Evolutionary conservation across 371 early-diverging fungal genomes (phyloP).

Genomic region (Funneliformis caledonium): DNA sequence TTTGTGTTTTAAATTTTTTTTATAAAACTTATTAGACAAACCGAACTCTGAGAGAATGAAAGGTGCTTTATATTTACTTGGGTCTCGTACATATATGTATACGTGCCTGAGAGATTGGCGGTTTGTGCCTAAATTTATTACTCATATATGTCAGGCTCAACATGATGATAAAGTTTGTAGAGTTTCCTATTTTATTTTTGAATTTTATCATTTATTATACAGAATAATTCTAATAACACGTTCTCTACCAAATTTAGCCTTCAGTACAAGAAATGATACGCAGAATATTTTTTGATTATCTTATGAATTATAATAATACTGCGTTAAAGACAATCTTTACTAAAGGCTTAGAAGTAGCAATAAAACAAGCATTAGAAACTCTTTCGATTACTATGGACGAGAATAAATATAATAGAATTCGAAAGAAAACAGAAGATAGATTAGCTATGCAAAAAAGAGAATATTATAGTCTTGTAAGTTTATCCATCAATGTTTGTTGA

Average conservation of each 20-base stretch:
- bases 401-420: constrained; percentile 32
- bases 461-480: constrained; percentile 40
- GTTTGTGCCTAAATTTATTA: constrained; percentile 63
- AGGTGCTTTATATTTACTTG: constrained; percentile 76
- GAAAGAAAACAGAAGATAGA: constrained; percentile 41
- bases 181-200: neutral
- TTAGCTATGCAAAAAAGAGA: constrained; percentile 41
- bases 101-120: constrained; percentile 71
- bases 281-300: constrained; percentile 65
- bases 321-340: constrained; percentile 51
- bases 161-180: constrained; percentile 73
- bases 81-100: constrained; percentile 54
- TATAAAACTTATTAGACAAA: constrained; percentile 39
- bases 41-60: constrained; percentile 69
- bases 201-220: neutral
- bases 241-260: constrained; percentile 47
- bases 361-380: constrained; percentile 40
- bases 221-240: neutral
- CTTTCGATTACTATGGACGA: constrained; percentile 39
- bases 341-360: constrained; percentile 41
- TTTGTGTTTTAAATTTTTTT: neutral
- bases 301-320: constrained; percentile 53
- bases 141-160: constrained; percentile 68
- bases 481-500: constrained; percentile 42
- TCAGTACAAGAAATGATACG: constrained; percentile 76